Base-by-base conservation (phyloP, 345 rosid species). In the Arabidopsis suecica region DNA sequence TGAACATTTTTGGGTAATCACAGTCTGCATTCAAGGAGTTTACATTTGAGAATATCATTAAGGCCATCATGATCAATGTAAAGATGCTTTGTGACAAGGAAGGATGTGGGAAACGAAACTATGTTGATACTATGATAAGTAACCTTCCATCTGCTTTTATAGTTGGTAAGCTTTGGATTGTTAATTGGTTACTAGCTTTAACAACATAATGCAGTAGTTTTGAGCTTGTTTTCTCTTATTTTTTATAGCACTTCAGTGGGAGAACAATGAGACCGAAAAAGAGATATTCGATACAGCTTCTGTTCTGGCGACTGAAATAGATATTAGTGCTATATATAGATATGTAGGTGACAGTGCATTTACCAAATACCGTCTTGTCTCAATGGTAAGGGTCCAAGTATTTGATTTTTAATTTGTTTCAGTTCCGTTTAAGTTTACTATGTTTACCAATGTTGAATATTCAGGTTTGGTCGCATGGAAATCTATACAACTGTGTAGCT, bases 281-380 rank as follows among this genome's bases (percentile, higher is more conserved):
- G 72, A 74, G 23, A 74, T 74, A 37, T 9, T 1, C 1, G 11
- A 20, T 8, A 74, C 72, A 30, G n/a, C 16, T 65, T 45, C 34
- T 25, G n/a, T 37, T 48, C 41, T 66, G 34, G 33, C 10, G 9
- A 57, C 72, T 34, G 60, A 66, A 12, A 65, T 74, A 0, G 78
- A 74, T 66, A 57, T 74, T 16, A 48, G 33, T 47, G n/a, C 0
- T 2, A 63, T 73, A 12, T 73, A 20, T 47, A 5, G 10, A 47
- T 66, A 23, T 42, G 34, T 57, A 45, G 72, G 65, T 37, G 16
- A 2, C 7, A 5, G 22, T 56, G 1, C 3, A 56, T 8, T 1
- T 32, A 65, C 71, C 34, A 74, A 65, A 45, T 74, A 74, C 72
- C 16, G 42, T 33, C 78, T 74, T 28, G 66, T 47, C 22, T 57